Evolutionary conservation across 2,329 filamentous ascomycete genomes (phyloP).

Genomic region (Leptographium procerum): DNA sequence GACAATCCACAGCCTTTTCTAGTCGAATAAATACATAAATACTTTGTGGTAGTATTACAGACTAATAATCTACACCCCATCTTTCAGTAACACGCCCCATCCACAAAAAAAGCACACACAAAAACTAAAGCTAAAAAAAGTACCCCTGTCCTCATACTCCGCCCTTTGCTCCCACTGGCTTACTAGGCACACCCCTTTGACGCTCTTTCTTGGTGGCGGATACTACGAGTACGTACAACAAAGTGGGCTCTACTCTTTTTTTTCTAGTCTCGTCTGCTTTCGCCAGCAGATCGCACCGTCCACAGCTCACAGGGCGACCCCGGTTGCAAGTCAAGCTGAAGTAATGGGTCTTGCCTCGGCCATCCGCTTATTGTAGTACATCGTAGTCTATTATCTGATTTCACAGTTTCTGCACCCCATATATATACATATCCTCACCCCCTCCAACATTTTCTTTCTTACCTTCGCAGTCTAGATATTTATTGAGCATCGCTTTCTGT

Average conservation of each 20-base stretch:
- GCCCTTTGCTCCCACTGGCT: background rate
- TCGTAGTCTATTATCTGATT: background rate
- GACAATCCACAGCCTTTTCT: background rate
- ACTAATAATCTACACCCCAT: background rate
- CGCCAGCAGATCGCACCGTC: constrained; percentile 3
- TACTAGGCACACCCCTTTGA: background rate
- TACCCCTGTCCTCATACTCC: background rate
- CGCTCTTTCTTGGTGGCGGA: background rate
- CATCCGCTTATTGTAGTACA: constrained; percentile 2
- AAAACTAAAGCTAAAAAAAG: background rate
- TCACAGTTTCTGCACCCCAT: background rate
- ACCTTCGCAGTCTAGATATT: background rate
- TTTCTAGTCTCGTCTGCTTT: background rate
- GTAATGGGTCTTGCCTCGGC: constrained; percentile 3
- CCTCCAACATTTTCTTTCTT: background rate
- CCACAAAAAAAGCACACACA: background rate
- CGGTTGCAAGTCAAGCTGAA: constrained; percentile 8
- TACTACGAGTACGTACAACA: background rate
- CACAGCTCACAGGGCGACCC: constrained; percentile 7
- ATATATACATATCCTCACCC: constrained; percentile 3
- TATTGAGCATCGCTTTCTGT: background rate
- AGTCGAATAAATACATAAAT: too few species aligned
- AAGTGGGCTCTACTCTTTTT: background rate
- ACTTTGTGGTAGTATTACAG: too few species aligned
- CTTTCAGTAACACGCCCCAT: background rate